A percentile compares a stretch with the other conserved stretches of the same genome.
phyloP scores from a whole-genome alignment of 2,329 filamentous ascomycete genomes.

The Talaromyces sp. region DNA sequence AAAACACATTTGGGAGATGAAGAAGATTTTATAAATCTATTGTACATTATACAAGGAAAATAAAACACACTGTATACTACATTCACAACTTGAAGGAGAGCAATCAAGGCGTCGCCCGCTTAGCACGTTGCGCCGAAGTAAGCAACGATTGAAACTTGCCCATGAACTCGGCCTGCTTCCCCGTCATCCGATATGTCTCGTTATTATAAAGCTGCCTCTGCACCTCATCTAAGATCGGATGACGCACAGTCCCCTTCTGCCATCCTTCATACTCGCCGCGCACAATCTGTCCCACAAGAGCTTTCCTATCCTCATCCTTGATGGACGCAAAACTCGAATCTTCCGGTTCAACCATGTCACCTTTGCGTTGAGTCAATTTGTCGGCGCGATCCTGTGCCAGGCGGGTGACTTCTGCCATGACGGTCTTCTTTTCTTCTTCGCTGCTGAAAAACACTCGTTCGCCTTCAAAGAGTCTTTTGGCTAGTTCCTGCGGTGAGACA shows the following conservation, averaged over 20 bases:
- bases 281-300: slow-evolving; percentile 32
- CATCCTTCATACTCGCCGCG: slow-evolving; percentile 34
- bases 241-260: slow-evolving; percentile 19
- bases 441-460: slow-evolving; percentile 38
- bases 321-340: slow-evolving; percentile 29
- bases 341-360: slow-evolving; percentile 36
- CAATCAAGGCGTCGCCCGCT: slow-evolving; percentile 20
- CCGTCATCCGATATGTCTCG: slow-evolving; percentile 37
- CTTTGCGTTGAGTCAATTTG: slow-evolving; percentile 35
- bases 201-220: slow-evolving; percentile 40
- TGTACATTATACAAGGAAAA: slow-evolving; percentile 1
- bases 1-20: slow-evolving; percentile 4
- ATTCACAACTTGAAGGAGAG: neutral
- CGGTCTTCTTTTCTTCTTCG: slow-evolving; percentile 37
- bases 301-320: slow-evolving; percentile 26
- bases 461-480: slow-evolving; percentile 35
- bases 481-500: slow-evolving; percentile 36
- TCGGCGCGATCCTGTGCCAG: slow-evolving; percentile 34
- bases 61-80: neutral
- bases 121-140: slow-evolving; percentile 27
- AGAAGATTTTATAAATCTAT: neutral
- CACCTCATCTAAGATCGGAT: slow-evolving; percentile 33
- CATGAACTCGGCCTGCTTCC: slow-evolving; percentile 37
- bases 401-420: slow-evolving; percentile 34
- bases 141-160: slow-evolving; percentile 39